A percentile compares a stretch with the other conserved stretches of the same genome.
These are phyloP conservation scores for Arabis alpina DNA, from an alignment of 345 rosid species.

Conservation along the genomic window DNA sequence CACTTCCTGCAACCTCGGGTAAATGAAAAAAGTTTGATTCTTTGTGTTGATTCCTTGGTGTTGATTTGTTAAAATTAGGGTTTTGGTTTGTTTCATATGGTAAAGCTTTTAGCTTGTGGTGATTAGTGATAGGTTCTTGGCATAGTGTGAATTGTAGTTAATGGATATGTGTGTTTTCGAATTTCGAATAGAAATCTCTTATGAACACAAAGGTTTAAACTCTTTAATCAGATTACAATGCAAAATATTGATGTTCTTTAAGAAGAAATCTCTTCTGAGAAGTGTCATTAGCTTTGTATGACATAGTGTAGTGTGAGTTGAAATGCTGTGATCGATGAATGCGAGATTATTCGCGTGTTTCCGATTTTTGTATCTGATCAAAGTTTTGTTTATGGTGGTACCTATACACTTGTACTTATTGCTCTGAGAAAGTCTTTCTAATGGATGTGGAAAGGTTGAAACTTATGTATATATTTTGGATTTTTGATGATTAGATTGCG, in stretches of 20 bases:
- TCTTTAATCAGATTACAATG: neutral
- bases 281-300: no score
- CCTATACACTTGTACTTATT: neutral
- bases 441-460: conserved; percentile 6
- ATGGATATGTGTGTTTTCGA: neutral
- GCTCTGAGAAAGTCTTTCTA: neutral
- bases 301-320: neutral
- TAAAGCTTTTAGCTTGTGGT: conserved; percentile 21
- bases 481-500: conserved; percentile 51
- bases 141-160: neutral
- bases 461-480: conserved; percentile 22
- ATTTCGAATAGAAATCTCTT: neutral
- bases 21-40: conserved; percentile 1
- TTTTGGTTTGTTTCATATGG: neutral
- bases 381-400: neutral
- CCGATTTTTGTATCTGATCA: conserved; percentile 4
- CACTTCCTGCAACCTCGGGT: conserved; percentile 56
- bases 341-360: neutral
- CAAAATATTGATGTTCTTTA: neutral
- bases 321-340: neutral
- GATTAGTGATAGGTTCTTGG: conserved; percentile 1
- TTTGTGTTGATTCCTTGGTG: conserved; percentile 15
- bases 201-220: neutral
- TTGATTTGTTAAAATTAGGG: neutral
- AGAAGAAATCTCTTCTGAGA: no score